phyloP scores from a whole-genome alignment of 306 rosid genomes.

The Citrullus colocynthis region DNA sequence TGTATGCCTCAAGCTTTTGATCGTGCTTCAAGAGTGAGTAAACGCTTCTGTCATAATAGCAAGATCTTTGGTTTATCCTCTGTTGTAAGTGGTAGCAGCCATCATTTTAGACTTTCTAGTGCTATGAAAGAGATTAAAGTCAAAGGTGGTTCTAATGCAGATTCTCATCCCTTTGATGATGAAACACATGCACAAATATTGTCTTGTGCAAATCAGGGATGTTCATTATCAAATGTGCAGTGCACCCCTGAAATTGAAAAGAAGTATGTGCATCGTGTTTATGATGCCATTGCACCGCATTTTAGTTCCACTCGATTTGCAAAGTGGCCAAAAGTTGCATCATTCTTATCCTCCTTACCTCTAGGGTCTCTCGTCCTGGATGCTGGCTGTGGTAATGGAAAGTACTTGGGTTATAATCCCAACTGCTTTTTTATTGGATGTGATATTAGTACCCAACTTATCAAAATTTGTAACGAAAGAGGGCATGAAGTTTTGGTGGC shows the following conservation, averaged over 20 bases:
- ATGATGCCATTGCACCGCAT: slow-evolving; percentile 93
- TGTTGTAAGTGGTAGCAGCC: slow-evolving; percentile 6
- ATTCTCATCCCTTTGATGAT: slow-evolving; percentile 17
- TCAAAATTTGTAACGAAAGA: slow-evolving; percentile 67
- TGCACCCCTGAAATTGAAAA: slow-evolving; percentile 85
- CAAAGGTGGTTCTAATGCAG: slow-evolving; percentile 22
- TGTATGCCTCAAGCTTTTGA: slow-evolving; percentile 13
- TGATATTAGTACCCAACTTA: slow-evolving; percentile 71
- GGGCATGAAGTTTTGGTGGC: slow-evolving; percentile 82
- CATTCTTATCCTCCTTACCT: slow-evolving; percentile 56
- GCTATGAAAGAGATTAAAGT: slow-evolving; percentile 48
- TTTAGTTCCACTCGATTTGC: slow-evolving; percentile 83
- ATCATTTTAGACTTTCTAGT: slow-evolving; percentile 18
- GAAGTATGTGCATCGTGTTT: slow-evolving; percentile 76
- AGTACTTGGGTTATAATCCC: slow-evolving; percentile 53
- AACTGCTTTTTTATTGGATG: slow-evolving; percentile 69
- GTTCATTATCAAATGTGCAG: slow-evolving; percentile 28
- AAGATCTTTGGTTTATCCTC: slow-evolving; percentile 15
- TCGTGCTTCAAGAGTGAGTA: slow-evolving; percentile 22
- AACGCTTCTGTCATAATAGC: slow-evolving; percentile 6
- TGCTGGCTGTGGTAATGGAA: slow-evolving; percentile 96
- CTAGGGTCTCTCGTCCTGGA: slow-evolving; percentile 70
- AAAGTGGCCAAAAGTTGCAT: slow-evolving; percentile 90
- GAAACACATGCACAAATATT: slow-evolving; percentile 25
- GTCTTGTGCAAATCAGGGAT: slow-evolving; percentile 10